Base-by-base conservation (phyloP, 306 rosid genomes). In the Aeschynomene evenia region DNA sequence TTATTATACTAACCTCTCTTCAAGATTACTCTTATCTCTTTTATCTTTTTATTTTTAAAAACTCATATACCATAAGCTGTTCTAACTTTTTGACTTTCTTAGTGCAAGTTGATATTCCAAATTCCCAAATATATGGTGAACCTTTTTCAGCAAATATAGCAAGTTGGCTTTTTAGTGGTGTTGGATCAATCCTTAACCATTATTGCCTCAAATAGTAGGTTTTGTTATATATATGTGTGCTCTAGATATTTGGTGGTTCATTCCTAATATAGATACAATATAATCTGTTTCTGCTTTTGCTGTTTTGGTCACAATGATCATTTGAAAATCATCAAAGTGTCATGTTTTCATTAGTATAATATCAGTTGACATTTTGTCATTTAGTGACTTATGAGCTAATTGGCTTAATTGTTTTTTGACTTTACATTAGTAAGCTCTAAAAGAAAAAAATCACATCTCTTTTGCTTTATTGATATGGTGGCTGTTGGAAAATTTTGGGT, bases 381-480 rank as follows among this genome's bases (percentile, higher is more conserved):
- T 20, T 66, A 51, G 68, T 49, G 70, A 75, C 21, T 26, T 2
- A 58, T 58, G 20, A 75, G 51, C 43, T 69, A 7, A 37, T 26
- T 52, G 62, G 63, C 12, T 26, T 16, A 63, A 37, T 36, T 62
- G 54, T 51, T 36, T 51, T 61, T 62, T 61, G 31, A 28, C 31
- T 28, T 26, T 40, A 23, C 71, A 46, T 51, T 73, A 34, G 9
- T 4, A 37, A 20, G 28, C 46, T 21, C 24, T 36, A 31, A 62
- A 55, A 51, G 49, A 37, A 51, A 37, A 51, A 51, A 33, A 45
- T 45, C 37, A 71, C n/a, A 24, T 9, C 22, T 16, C 26, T 16
- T 52, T 28, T 73, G 57, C 64, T 73, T 73, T 50, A 53, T 51
- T 51, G 77, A 53, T 61, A n/a, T 33, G 61, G 69, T 60, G 60